A percentile compares a stretch with the other conserved stretches of the same genome.
Evolutionary conservation across 1,284 basidiomycete genomes (phyloP).

Genomic region (Caloboletus firmus): DNA sequence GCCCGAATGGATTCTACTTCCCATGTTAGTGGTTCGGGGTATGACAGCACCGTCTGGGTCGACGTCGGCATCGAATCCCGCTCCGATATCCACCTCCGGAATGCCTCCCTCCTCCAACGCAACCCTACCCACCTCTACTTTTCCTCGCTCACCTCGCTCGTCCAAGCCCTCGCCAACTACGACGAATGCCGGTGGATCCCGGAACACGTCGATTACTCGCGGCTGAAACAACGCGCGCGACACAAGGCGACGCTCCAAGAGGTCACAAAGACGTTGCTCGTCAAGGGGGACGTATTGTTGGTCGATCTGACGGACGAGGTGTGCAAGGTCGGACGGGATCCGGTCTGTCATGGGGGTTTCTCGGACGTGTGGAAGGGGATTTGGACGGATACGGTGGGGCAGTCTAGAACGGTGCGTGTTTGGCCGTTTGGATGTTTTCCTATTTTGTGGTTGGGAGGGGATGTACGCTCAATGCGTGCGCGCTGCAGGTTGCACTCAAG

Average conservation of each 20-base stretch:
- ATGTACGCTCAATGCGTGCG: neutral
- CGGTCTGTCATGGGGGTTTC: slow-evolving; percentile 53
- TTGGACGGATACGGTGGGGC: slow-evolving; percentile 48
- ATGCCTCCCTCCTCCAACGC: slow-evolving; percentile 54
- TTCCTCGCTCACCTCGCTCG: slow-evolving; percentile 49
- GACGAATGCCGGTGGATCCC: slow-evolving; percentile 52
- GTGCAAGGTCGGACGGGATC: slow-evolving; percentile 34
- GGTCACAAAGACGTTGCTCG: slow-evolving; percentile 55
- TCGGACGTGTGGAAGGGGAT: slow-evolving; percentile 59
- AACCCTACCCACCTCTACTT: slow-evolving; percentile 50
- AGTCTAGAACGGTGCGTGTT: slow-evolving; percentile 37
- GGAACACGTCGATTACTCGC: slow-evolving; percentile 50
- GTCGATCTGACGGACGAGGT: slow-evolving; percentile 58
- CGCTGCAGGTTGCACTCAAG: slow-evolving; percentile 52
- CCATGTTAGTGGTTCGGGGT: neutral
- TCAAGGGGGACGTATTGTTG: slow-evolving; percentile 48
- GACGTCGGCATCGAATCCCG: slow-evolving; percentile 50
- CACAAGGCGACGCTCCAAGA: slow-evolving; percentile 53
- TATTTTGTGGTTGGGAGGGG: neutral
- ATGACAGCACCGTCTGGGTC: slow-evolving; percentile 29
- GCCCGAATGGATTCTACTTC: neutral
- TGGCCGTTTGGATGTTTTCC: neutral
- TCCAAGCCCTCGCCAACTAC: slow-evolving; percentile 50
- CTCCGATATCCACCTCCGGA: slow-evolving; percentile 53
- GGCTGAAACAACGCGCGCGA: slow-evolving; percentile 52